phyloP scores from a whole-genome alignment of 768 basidiomycete genomes.

The Holtermanniella nyarrowii region DNA sequence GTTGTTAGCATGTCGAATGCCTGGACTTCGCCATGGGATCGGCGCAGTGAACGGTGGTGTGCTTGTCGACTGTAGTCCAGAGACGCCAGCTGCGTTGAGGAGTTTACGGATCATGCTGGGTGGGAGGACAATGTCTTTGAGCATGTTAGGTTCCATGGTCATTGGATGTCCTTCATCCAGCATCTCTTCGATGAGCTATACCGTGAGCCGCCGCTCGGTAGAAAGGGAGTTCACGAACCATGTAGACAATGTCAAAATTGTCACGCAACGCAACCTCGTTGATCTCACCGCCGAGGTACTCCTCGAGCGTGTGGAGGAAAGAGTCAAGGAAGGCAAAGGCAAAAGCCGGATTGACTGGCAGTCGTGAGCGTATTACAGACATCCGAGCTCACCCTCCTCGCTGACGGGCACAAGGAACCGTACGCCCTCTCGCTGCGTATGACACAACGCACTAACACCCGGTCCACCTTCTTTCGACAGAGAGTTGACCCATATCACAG shows the following conservation, averaged over 20 bases:
- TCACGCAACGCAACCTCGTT: conserved; percentile 71
- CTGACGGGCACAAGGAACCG: conserved; percentile 70
- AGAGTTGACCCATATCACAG: conserved; percentile 34
- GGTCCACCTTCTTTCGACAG: conserved; percentile 21
- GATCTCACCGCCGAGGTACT: conserved; percentile 72
- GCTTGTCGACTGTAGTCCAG: conserved; percentile 41
- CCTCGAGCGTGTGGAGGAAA: conserved; percentile 68
- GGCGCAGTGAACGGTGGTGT: conserved; percentile 65
- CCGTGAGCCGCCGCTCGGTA: neutral
- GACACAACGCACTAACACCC: conserved; percentile 57
- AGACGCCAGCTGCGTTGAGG: conserved; percentile 49
- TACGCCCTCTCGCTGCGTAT: conserved; percentile 65
- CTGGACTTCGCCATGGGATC: conserved; percentile 85
- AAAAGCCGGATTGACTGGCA: conserved; percentile 71
- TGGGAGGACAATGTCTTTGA: conserved; percentile 86
- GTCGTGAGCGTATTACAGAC: neutral
- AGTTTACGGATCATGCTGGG: conserved; percentile 73
- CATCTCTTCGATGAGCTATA: conserved; percentile 85
- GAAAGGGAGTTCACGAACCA: conserved; percentile 47
- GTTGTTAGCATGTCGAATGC: conserved; percentile 70
- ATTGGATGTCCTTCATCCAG: conserved; percentile 82
- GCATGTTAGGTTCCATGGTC: conserved; percentile 77
- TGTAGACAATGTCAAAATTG: conserved; percentile 91
- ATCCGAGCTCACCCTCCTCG: conserved; percentile 61
- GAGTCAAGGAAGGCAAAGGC: conserved; percentile 81